Base-by-base conservation (phyloP, 495 filamentous ascomycete species). In the Lepraria neglecta region DNA sequence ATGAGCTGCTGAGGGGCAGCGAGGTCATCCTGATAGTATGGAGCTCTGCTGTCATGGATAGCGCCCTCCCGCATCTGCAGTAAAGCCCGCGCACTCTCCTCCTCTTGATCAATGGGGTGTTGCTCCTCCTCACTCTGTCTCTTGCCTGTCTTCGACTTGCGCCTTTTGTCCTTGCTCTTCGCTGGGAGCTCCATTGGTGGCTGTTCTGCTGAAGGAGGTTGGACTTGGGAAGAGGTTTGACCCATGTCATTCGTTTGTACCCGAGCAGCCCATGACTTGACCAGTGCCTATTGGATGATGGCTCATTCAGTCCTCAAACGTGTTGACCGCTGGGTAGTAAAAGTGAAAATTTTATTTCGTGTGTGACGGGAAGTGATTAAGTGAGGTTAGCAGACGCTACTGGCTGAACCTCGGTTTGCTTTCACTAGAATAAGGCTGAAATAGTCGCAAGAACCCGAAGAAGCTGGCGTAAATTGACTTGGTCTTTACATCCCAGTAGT, bases 1-100 rank as follows among this genome's bases (percentile, higher is more conserved):
- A 57, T 56, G n/a, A 69, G 58, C 38, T 64, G 58, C 35, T 38
- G 35, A 15, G 64, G 59, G 31, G 57, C 46, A 17, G 61, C 58
- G 4, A 48, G 12, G 15, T 48, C 44, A 21, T 64, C 61, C 17
- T 63, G 47, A 45, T 42, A 42, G 19, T 58, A 42, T 9, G 53
- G 31, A 31, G 35, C 28, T 40, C n/a, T 35, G 11, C 21, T 28
- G 11, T 38, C 31, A 21, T 51, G 45, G 6, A 30, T 7, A 21
- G 19, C 30, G 12, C 46, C 66, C 14, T 63, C 42, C 14, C 50
- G 52, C 56, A 67, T 40, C 12, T 60, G 63, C 19, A 67, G 6
- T 10, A 67, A 35, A 48, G 63, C 63, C 10, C 33, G 58, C 24
- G 65, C 62, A 44, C 62, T 64, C 7, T 64, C 62, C 44, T 62